Evolutionary conservation across 1,284 basidiomycete genomes (phyloP).

Genomic region (Porogramme epimiltina): DNA sequence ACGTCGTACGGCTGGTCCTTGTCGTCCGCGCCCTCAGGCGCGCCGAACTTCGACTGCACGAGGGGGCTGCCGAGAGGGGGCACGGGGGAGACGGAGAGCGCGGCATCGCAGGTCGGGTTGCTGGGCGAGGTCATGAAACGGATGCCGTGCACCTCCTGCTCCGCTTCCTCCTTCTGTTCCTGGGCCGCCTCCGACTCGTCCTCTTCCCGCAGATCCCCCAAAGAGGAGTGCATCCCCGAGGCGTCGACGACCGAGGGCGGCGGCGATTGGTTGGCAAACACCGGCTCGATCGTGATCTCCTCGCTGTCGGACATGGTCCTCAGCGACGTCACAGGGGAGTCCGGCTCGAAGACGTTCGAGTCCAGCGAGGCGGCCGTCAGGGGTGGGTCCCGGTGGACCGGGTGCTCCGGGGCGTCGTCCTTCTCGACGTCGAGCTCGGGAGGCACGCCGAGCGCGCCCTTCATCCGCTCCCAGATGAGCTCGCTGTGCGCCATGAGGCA

Average conservation of each 20-base stretch:
- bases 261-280: slow-evolving; percentile 26
- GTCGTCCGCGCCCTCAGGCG: slow-evolving; percentile 12
- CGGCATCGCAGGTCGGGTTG: slow-evolving; percentile 18
- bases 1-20: slow-evolving; percentile 31
- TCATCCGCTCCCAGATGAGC: slow-evolving; percentile 81
- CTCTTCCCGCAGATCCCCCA: slow-evolving; percentile 28
- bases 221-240: slow-evolving; percentile 17
- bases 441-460: slow-evolving; percentile 76
- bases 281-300: slow-evolving; percentile 34
- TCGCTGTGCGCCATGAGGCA: slow-evolving; percentile 73
- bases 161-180: slow-evolving; percentile 17
- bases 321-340: slow-evolving; percentile 9
- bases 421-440: slow-evolving; percentile 69
- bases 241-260: slow-evolving; percentile 7
- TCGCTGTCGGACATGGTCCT: slow-evolving; percentile 19
- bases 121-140: slow-evolving; percentile 51
- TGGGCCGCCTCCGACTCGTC: slow-evolving; percentile 28
- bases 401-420: slow-evolving; percentile 30
- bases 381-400: slow-evolving; percentile 1
- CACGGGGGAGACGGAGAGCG: slow-evolving; percentile 14
- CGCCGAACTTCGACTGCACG: slow-evolving; percentile 7
- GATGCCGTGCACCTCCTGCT: slow-evolving; percentile 53
- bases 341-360: slow-evolving; percentile 18
- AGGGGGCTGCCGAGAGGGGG: slow-evolving; percentile 19
- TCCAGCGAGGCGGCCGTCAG: slow-evolving; percentile 13